phyloP scores from a whole-genome alignment of 1,284 basidiomycete genomes.

The Meira nashicola region DNA sequence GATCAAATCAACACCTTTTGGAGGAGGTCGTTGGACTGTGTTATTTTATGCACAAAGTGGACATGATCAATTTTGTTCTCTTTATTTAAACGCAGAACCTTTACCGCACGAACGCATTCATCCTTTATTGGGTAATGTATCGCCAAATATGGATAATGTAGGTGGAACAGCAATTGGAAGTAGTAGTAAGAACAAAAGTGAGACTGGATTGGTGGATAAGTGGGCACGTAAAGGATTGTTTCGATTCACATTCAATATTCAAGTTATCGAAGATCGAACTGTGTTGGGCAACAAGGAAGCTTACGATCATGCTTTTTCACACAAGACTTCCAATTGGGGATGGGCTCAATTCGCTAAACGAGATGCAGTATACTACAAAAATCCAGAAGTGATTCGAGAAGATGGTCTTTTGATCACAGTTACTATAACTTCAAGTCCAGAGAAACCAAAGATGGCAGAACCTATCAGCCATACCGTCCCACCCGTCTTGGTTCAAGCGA shows the following conservation, averaged over 20 bases:
- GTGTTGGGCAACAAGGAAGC: slow-evolving; percentile 60
- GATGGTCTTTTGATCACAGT: slow-evolving; percentile 72
- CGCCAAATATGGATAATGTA: not conserved
- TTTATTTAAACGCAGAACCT: slow-evolving; percentile 46
- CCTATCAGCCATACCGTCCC: slow-evolving; percentile 62
- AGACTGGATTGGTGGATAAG: slow-evolving; percentile 57
- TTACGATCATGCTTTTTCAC: slow-evolving; percentile 74
- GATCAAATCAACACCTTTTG: slow-evolving; percentile 49
- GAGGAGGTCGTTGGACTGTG: slow-evolving; percentile 38
- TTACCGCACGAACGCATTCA: slow-evolving; percentile 25
- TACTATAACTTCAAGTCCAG: slow-evolving; percentile 63
- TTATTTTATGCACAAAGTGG: slow-evolving; percentile 46
- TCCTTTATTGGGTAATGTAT: slow-evolving; percentile 13
- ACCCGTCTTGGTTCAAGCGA: slow-evolving; percentile 62
- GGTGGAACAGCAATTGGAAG: not conserved
- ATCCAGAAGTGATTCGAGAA: slow-evolving; percentile 58
- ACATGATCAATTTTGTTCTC: slow-evolving; percentile 38
- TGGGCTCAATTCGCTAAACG: slow-evolving; percentile 67
- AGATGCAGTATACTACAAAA: slow-evolving; percentile 66
- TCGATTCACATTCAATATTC: slow-evolving; percentile 75
- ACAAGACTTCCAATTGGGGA: slow-evolving; percentile 60
- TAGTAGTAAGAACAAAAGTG: slow-evolving; percentile 5
- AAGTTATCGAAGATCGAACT: slow-evolving; percentile 59
- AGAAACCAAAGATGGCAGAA: slow-evolving; percentile 37
- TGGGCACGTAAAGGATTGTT: slow-evolving; percentile 78